Conservation (phyloP, 345 rosid species). For the Gossypium australe region DNA sequence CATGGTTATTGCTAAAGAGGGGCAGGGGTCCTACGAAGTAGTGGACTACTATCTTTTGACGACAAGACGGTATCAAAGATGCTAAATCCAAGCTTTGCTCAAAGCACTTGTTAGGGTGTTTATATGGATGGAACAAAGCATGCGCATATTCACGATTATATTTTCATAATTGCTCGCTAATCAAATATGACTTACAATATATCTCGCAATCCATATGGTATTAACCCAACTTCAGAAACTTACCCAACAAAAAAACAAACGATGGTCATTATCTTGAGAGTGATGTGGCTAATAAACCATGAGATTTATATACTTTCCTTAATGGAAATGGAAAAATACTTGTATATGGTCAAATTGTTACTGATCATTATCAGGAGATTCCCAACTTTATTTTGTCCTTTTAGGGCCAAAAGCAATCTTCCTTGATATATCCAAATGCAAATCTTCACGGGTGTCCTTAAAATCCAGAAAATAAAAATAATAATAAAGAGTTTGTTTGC, state of each 20-base stretch:
- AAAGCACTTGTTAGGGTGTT: not conserved
- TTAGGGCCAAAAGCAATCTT: conserved; percentile 22
- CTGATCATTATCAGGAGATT: conserved; percentile 16
- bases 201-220: too few relatives aligned
- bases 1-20: not conserved
- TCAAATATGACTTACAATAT: too few relatives aligned
- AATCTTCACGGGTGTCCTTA: conserved; percentile 28
- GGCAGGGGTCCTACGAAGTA: conserved; percentile 7
- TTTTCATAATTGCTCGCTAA: not conserved
- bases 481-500: too few relatives aligned
- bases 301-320: not conserved
- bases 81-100: conserved; percentile 9
- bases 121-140: not conserved
- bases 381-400: conserved; percentile 25
- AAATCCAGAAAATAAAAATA: conserved; percentile 7
- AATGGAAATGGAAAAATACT: not conserved
- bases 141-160: not conserved
- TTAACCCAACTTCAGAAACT: too few relatives aligned
- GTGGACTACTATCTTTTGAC: not conserved
- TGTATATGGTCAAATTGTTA: conserved; percentile 7
- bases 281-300: not conserved
- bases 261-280: not conserved
- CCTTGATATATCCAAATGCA: conserved; percentile 11
- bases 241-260: too few relatives aligned
- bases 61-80: not conserved